Percentiles rank a stretch among this genome's conserved stretches.
These are phyloP conservation scores for Silene conica DNA, from an alignment of 148 eudicot genomes.

Conservation along the genomic window DNA sequence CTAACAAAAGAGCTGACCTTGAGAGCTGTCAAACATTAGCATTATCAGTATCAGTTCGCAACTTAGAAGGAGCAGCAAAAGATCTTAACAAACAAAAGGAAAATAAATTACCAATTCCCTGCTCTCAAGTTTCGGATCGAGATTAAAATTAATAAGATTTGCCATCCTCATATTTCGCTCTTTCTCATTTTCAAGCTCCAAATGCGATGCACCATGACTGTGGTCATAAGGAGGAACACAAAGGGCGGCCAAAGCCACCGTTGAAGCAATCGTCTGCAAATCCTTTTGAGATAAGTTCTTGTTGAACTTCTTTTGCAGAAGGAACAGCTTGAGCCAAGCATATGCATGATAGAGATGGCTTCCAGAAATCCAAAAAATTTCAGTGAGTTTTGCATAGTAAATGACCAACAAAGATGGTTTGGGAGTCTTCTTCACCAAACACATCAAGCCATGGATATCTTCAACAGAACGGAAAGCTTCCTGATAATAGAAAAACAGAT, in stretches of 20 bases:
- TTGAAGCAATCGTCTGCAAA: constrained; percentile 84
- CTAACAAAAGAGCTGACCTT: constrained; percentile 61
- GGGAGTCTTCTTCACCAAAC: constrained; percentile 80
- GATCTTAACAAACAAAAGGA: constrained; percentile 13
- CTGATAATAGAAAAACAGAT: constrained; percentile 31
- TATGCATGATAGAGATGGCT: constrained; percentile 86
- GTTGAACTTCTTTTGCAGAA: constrained; percentile 76
- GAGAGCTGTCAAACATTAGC: constrained; percentile 56
- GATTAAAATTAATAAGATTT: constrained; percentile 74
- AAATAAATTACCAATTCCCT: constrained; percentile 67
- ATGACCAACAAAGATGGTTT: constrained; percentile 79
- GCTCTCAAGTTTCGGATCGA: constrained; percentile 73
- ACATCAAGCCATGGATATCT: constrained; percentile 82
- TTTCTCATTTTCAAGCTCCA: constrained; percentile 83
- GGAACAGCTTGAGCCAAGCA: constrained; percentile 93
- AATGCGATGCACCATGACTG: constrained; percentile 63
- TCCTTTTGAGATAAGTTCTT: constrained; percentile 84
- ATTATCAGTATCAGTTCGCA: constrained; percentile 15
- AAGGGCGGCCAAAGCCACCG: constrained; percentile 79
- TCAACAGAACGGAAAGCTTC: constrained; percentile 91
- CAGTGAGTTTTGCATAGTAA: constrained; percentile 80
- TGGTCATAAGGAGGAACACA: constrained; percentile 83
- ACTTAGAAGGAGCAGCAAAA: neutral
- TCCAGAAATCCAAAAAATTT: constrained; percentile 74
- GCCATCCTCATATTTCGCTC: constrained; percentile 74